A percentile compares a stretch with the other conserved stretches of the same genome.
These are phyloP conservation scores for Vigna reflexopilosa DNA, from an alignment of 306 rosid species.

Conservation along the genomic window DNA sequence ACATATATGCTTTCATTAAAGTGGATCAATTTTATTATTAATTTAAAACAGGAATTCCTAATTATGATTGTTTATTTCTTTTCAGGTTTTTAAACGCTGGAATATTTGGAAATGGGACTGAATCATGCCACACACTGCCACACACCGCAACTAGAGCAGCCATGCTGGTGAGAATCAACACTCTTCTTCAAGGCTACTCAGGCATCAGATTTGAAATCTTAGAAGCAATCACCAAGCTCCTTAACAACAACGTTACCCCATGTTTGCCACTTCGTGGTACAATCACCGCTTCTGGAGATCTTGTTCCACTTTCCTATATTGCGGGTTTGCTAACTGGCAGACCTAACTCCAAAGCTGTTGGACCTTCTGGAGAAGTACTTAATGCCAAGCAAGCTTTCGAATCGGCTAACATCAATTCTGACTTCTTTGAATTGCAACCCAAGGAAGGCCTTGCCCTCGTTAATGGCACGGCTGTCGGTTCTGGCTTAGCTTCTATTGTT, in stretches of 20 bases:
- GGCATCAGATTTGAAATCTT: slow-evolving; percentile 89
- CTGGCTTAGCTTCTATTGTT: slow-evolving; percentile 82
- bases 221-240: slow-evolving; percentile 76
- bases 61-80: neutral
- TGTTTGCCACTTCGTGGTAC: slow-evolving; percentile 90
- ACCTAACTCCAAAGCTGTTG: slow-evolving; percentile 73
- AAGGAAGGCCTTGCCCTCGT: slow-evolving; percentile 96
- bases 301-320: slow-evolving; percentile 88
- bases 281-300: slow-evolving; percentile 85
- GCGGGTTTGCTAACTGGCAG: slow-evolving; percentile 83
- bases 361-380: slow-evolving; percentile 66
- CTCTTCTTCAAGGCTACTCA: slow-evolving; percentile 95
- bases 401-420: slow-evolving; percentile 61
- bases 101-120: slow-evolving; percentile 77
- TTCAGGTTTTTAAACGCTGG: slow-evolving; percentile 87
- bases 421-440: slow-evolving; percentile 83
- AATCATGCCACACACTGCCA: slow-evolving; percentile 67
- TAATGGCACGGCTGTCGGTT: slow-evolving; percentile 91
- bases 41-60: neutral
- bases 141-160: slow-evolving; percentile 80
- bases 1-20: neutral
- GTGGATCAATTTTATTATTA: neutral
- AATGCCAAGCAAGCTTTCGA: slow-evolving; percentile 68
- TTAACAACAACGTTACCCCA: slow-evolving; percentile 80
- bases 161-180: slow-evolving; percentile 83